phyloP scores from a whole-genome alignment of 352 stramenopile species.

The Phytophthora boehmeriae region DNA sequence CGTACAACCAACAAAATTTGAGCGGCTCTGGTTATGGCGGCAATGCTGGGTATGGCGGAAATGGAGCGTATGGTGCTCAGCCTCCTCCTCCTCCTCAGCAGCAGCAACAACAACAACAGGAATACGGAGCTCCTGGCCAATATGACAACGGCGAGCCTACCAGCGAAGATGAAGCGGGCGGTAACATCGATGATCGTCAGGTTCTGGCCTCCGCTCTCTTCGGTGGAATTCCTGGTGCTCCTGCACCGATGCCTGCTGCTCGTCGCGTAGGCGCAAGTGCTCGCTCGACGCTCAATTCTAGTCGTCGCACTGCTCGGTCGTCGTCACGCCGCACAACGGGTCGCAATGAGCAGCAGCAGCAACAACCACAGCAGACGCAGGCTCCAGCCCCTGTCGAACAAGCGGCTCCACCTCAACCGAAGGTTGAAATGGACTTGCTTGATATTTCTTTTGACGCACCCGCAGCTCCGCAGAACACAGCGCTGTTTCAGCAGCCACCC shows the following conservation, averaged over 20 bases:
- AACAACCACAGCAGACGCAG: conserved; percentile 34
- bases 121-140: conserved; percentile 46
- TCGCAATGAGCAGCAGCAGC: conserved; percentile 51
- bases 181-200: conserved; percentile 68
- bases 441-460: conserved; percentile 83
- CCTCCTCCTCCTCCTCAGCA: conserved; percentile 33
- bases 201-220: conserved; percentile 97
- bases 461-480: conserved; percentile 36
- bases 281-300: conserved; percentile 37
- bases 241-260: conserved; percentile 44
- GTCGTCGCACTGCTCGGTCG: conserved; percentile 27
- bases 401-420: conserved; percentile 36
- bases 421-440: conserved; percentile 81
- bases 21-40: conserved; percentile 37
- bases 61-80: conserved; percentile 42
- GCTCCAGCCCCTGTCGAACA: conserved; percentile 39
- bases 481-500: conserved; percentile 42
- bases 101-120: conserved; percentile 48
- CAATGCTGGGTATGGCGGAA: conserved; percentile 40
- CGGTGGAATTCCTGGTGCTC: conserved; percentile 91
- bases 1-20: conserved; percentile 37
- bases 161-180: conserved; percentile 37
- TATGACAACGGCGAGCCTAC: conserved; percentile 61
- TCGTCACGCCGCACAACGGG: conserved; percentile 33
- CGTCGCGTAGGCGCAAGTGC: conserved; percentile 39